Conservation (phyloP, 2,329 filamentous ascomycete species). For the Amauroascus niger region DNA sequence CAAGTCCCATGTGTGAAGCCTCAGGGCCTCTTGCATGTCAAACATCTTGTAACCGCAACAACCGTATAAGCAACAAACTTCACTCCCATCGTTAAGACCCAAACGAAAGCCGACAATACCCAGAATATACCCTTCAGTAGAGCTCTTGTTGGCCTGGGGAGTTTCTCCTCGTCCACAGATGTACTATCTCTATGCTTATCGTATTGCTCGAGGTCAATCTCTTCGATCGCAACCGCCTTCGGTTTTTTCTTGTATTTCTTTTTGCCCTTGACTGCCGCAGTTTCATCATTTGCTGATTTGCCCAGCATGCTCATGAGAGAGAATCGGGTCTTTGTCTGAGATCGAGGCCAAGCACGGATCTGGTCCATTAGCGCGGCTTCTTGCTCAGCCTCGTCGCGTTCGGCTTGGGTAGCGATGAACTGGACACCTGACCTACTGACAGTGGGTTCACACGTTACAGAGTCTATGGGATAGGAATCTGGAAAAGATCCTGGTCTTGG, state of each 20-base stretch:
- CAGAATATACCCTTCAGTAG: slow-evolving; percentile 33
- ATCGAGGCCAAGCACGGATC: slow-evolving; percentile 20
- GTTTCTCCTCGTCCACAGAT: slow-evolving; percentile 29
- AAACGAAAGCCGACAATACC: slow-evolving; percentile 31
- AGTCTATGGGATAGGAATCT: slow-evolving; percentile 11
- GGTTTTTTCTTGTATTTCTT: slow-evolving; percentile 23
- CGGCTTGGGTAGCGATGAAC: slow-evolving; percentile 32
- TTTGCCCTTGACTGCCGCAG: neutral
- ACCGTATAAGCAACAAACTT: slow-evolving; percentile 36
- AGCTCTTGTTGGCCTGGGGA: slow-evolving; percentile 31
- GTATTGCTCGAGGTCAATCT: slow-evolving; percentile 40
- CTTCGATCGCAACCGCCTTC: slow-evolving; percentile 30
- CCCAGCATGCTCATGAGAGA: slow-evolving; percentile 11
- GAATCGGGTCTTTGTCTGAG: neutral
- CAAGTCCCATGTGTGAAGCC: neutral
- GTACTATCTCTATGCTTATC: slow-evolving; percentile 31
- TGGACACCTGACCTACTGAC: slow-evolving; percentile 13
- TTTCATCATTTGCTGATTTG: neutral
- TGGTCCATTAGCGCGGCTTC: slow-evolving; percentile 31
- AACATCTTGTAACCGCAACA: slow-evolving; percentile 31
- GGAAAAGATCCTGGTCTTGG: slow-evolving; percentile 16
- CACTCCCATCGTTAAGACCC: slow-evolving; percentile 30
- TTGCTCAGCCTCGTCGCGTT: slow-evolving; percentile 34
- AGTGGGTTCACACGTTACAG: neutral
- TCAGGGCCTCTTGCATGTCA: slow-evolving; percentile 37